phyloP scores from a whole-genome alignment of 768 basidiomycete species.

The Plicaturopsis crispa region DNA sequence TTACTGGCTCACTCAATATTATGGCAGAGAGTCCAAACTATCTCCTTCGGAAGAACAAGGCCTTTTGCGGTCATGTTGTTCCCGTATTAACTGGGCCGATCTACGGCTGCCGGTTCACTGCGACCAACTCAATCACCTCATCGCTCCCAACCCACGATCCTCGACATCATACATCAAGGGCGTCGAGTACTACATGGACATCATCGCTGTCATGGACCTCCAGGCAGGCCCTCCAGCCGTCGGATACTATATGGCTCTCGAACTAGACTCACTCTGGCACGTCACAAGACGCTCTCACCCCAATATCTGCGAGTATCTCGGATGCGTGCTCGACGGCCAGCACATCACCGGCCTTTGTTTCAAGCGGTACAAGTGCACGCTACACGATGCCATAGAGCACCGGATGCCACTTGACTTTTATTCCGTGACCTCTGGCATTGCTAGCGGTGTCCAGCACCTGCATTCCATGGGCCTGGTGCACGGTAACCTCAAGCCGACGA shows the following conservation, averaged over 20 bases:
- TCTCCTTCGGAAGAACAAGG: too few relatives aligned
- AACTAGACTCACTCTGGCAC: conserved; percentile 10
- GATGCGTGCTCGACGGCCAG: conserved; percentile 11
- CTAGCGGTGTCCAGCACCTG: conserved; percentile 12
- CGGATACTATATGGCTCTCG: conserved; percentile 6
- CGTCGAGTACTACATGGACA: too few relatives aligned
- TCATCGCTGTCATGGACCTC: too few relatives aligned
- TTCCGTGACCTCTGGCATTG: conserved; percentile 8
- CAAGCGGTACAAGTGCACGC: not conserved
- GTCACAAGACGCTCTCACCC: conserved; percentile 12
- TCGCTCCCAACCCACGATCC: too few relatives aligned
- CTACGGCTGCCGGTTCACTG: too few relatives aligned
- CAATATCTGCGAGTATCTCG: conserved; percentile 14
- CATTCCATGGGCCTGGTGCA: conserved; percentile 18
- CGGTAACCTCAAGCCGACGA: conserved; percentile 18
- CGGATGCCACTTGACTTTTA: too few relatives aligned
- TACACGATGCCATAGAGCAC: not conserved
- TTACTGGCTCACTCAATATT: too few relatives aligned
- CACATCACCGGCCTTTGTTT: conserved; percentile 11
- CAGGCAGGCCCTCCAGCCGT: conserved; percentile 5
- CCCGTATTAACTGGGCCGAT: too few relatives aligned
- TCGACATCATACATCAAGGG: too few relatives aligned
- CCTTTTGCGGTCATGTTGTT: too few relatives aligned
- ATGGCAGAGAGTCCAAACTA: too few relatives aligned
- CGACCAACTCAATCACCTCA: too few relatives aligned